Conservation (phyloP, 805 yeast genomes). For the Metschnikowia shivogae region DNA sequence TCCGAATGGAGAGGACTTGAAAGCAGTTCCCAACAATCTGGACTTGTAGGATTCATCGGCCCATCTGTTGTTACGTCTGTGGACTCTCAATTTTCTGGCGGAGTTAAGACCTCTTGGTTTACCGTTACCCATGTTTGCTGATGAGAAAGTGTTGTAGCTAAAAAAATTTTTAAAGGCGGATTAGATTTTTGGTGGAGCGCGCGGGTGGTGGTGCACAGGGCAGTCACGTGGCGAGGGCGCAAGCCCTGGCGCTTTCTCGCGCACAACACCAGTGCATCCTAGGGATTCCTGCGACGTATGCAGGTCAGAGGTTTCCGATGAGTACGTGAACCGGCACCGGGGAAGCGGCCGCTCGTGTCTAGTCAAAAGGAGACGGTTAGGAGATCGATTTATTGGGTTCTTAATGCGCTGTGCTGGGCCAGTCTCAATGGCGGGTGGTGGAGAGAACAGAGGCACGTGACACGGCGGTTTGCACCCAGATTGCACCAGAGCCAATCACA, state of each 20-base stretch:
- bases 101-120: constrained; percentile 99
- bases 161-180: constrained; percentile 6
- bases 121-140: constrained; percentile 91
- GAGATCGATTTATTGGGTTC: too few relatives aligned
- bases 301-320: too few relatives aligned
- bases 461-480: too few relatives aligned
- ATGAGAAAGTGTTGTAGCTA: constrained; percentile 11
- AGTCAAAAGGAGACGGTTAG: too few relatives aligned
- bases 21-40: constrained; percentile 98
- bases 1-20: constrained; percentile 99
- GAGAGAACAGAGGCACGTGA: too few relatives aligned
- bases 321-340: too few relatives aligned
- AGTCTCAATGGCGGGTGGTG: too few relatives aligned
- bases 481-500: too few relatives aligned
- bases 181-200: constrained; percentile 10
- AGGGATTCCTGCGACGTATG: too few relatives aligned
- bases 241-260: constrained; percentile 9
- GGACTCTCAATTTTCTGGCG: constrained; percentile 99
- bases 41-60: constrained; percentile 97
- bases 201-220: constrained; percentile 5
- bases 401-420: too few relatives aligned
- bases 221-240: constrained; percentile 8
- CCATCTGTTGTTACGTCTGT: constrained; percentile 99
- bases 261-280: too few relatives aligned
- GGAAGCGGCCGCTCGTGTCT: too few relatives aligned